Evolutionary conservation across 164 flowering plant species (phyloP), one percentile per base, ranked within the genome.

Genomic region (Sedum album): DNA sequence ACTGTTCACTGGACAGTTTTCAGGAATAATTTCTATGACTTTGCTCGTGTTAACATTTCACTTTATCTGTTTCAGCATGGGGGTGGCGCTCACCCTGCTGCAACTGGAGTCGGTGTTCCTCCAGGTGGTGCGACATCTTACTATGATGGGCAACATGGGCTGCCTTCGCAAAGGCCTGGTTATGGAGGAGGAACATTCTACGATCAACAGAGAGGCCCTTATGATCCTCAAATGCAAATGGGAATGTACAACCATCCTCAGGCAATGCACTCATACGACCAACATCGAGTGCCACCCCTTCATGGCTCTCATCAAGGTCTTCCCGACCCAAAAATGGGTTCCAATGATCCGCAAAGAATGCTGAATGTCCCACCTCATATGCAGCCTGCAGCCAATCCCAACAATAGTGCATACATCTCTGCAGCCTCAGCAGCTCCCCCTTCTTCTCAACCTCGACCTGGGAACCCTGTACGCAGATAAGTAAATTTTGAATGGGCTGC

Each of bases 361-460:
- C 46, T 41, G 70, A 70, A 66, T 61, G 80, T 76, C 60, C 60
- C 60, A 23, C 77, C 76, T 60, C 83, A 80, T 65, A 81, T 80
- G 49, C 88, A 78, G 66, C 74, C 66, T 2, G 15, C 63, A 6
- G 38, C 81, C 17, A 73, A 80, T 18, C 67, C 67, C 31, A 75
- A 63, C 66, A 82, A 66, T 74, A 69, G 23, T 20, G 80, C 85
- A 36, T 83, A 80, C 66, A 81, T 82, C 14, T 79, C 84, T 33
- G 73, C 82, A 71, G 74, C 60, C 28, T 1, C 28, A 9, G 28
- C 10, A 53, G 60, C 31, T 11, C 31, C 86, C 15, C 88, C 89
- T 18, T 85, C 83, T 74, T 35, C 80, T 53, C 80, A 71, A 39
- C 60, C 82, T 65, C 79, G 81, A 53, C 88, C 80, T 41, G 83